Percentiles rank a stretch among this genome's conserved stretches.
phyloP scores from a whole-genome alignment of 345 rosid species.

The Syzygium aromaticum region DNA sequence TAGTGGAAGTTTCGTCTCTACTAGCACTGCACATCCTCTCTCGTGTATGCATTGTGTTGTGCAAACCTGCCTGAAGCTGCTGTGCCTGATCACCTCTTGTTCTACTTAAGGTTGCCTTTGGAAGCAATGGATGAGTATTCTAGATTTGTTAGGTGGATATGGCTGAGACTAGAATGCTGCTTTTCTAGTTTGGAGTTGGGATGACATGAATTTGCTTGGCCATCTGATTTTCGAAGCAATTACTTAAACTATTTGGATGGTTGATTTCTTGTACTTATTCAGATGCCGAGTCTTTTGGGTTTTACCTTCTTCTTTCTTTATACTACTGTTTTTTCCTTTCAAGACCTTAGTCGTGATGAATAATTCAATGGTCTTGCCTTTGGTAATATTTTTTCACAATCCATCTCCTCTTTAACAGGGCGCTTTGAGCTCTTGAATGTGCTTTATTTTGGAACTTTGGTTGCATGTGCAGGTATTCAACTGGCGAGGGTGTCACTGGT shows the following conservation, averaged over 20 bases:
- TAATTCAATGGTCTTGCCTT: background rate
- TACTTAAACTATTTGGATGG: background rate
- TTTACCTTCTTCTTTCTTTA: background rate
- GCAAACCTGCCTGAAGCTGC: background rate
- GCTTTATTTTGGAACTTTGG: background rate
- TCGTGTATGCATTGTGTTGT: background rate
- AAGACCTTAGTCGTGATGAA: background rate
- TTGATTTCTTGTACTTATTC: background rate
- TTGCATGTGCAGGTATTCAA: constrained; percentile 62
- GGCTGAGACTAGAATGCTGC: background rate
- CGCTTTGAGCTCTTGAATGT: background rate
- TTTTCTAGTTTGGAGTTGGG: background rate
- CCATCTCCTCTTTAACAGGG: background rate
- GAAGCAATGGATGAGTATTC: background rate
- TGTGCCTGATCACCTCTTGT: background rate
- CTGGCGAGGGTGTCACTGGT: constrained; percentile 85
- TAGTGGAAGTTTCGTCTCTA: background rate
- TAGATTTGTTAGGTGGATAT: background rate
- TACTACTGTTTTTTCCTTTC: background rate
- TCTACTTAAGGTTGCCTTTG: background rate
- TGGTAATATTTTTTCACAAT: background rate
- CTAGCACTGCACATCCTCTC: background rate
- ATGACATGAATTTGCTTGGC: background rate
- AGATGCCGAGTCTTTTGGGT: background rate
- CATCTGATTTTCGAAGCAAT: background rate